These are phyloP conservation scores for Aspergillus jensenii DNA, from an alignment of 2,329 filamentous ascomycete genomes.

Conservation along the genomic window DNA sequence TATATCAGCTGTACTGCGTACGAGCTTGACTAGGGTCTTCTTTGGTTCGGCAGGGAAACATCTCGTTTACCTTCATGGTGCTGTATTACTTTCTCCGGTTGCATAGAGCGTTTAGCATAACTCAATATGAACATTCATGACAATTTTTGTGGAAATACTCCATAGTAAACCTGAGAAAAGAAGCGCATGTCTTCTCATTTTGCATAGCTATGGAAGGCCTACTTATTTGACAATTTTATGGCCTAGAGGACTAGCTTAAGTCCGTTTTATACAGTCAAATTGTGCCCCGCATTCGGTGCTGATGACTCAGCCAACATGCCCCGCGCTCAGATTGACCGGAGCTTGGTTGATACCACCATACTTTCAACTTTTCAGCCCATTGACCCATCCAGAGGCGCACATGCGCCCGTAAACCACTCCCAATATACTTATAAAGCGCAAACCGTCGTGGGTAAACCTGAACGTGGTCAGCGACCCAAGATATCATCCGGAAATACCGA, in stretches of 20 bases:
- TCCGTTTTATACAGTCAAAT: background rate
- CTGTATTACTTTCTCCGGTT: constrained; percentile 13
- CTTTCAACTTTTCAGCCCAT: background rate
- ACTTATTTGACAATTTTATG: too few relatives aligned
- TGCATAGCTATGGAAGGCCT: too few relatives aligned
- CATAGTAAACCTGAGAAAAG: too few relatives aligned
- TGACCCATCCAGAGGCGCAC: background rate
- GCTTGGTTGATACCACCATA: background rate
- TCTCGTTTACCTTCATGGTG: constrained; percentile 1
- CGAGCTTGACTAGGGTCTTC: background rate
- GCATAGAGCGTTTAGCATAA: background rate
- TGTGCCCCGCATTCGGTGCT: background rate
- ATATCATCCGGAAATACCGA: background rate
- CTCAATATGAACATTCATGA: background rate
- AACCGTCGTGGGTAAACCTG: background rate
- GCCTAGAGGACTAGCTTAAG: too few relatives aligned
- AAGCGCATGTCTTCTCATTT: too few relatives aligned
- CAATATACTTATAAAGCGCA: background rate
- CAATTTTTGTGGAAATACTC: background rate
- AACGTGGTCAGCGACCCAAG: background rate
- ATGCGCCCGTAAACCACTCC: background rate
- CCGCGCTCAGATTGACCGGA: background rate
- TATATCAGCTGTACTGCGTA: background rate
- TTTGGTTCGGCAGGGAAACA: background rate
- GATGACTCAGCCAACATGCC: constrained; percentile 3